Percentiles rank a stretch among this genome's conserved stretches.
Conservation (phyloP, 495 filamentous ascomycete species). For the Hyaloscypha hepaticicola region DNA sequence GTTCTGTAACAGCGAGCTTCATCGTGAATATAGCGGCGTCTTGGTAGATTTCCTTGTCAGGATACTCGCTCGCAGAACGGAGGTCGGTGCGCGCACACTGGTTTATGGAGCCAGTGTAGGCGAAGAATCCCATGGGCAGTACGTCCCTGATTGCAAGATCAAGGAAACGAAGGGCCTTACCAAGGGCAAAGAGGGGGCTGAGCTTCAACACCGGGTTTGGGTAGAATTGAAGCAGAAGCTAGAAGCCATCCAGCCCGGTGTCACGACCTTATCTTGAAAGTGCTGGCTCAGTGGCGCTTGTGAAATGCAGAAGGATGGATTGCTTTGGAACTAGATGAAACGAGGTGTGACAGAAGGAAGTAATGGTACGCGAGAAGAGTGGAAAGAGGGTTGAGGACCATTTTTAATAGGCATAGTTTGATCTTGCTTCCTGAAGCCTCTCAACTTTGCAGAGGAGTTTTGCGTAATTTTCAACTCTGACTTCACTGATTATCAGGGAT, state of each 20-base stretch:
- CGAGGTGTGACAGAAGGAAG: too few relatives aligned
- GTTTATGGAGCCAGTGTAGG: constrained; percentile 39
- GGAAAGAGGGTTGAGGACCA: too few relatives aligned
- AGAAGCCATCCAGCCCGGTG: constrained; percentile 26
- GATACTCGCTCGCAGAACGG: constrained; percentile 34
- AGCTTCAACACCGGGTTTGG: constrained; percentile 36
- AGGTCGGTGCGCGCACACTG: constrained; percentile 42
- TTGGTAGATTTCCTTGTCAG: neutral
- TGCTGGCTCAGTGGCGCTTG: too few relatives aligned
- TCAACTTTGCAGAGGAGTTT: too few relatives aligned
- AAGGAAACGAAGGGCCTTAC: constrained; percentile 22
- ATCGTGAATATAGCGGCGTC: constrained; percentile 21
- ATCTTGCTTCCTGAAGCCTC: too few relatives aligned
- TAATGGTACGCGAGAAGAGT: too few relatives aligned
- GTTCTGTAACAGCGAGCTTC: constrained; percentile 36
- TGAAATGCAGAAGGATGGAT: too few relatives aligned
- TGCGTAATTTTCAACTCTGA: too few relatives aligned
- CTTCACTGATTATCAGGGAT: too few relatives aligned
- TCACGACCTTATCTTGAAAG: neutral
- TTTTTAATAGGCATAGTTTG: too few relatives aligned
- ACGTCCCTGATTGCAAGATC: constrained; percentile 36
- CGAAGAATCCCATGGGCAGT: constrained; percentile 37
- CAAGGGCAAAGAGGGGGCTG: constrained; percentile 27
- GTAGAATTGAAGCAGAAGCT: constrained; percentile 34
- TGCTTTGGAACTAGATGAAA: too few relatives aligned